A percentile compares a stretch with the other conserved stretches of the same genome.
phyloP scores from a whole-genome alignment of 345 rosid species.

The Aegle marmelos region DNA sequence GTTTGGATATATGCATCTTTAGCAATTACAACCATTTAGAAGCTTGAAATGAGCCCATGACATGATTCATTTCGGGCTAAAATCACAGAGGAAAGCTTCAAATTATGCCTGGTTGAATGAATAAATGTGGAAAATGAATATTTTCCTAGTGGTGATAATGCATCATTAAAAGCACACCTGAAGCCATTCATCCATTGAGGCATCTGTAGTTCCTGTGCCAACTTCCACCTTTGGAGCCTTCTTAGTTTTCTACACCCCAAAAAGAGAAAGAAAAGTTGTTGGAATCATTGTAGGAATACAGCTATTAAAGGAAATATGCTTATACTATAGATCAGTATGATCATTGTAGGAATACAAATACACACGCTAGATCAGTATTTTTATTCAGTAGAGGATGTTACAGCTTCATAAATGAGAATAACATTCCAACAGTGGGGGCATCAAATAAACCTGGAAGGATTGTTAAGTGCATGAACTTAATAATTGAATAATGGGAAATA shows the following conservation, averaged over 20 bases:
- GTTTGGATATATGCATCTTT: background rate
- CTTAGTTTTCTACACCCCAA: constrained; percentile 62
- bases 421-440: background rate
- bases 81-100: background rate
- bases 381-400: background rate
- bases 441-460: background rate
- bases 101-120: background rate
- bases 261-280: constrained; percentile 2
- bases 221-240: constrained; percentile 81
- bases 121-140: background rate
- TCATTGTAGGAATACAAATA: background rate
- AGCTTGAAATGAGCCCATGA: background rate
- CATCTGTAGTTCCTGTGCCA: constrained; percentile 68
- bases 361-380: background rate
- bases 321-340: no score
- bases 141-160: background rate
- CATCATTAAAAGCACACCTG: constrained; percentile 44
- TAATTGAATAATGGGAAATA: background rate
- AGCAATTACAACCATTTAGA: background rate
- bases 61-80: background rate
- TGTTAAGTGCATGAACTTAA: background rate
- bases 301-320: background rate
- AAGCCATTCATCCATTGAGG: constrained; percentile 91
- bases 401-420: background rate
- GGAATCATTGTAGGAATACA: background rate